phyloP scores from a whole-genome alignment of 2,329 filamentous ascomycete genomes.

The Scedosporium apiospermum region DNA sequence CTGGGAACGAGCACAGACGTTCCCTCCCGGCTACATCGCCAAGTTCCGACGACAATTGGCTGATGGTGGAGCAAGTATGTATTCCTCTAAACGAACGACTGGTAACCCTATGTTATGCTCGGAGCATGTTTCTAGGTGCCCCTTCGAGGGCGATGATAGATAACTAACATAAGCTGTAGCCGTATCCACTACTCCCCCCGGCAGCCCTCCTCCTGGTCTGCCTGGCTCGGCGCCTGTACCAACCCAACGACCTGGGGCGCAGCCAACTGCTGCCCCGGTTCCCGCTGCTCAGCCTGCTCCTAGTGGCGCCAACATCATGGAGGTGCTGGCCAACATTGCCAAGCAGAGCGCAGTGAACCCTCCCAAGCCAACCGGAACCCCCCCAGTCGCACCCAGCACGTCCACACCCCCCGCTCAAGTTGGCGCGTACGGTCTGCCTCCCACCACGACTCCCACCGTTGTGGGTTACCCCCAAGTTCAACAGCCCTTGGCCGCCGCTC shows the following conservation, averaged over 20 bases:
- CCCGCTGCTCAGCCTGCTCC: slow-evolving; percentile 13
- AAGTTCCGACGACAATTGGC: slow-evolving; percentile 76
- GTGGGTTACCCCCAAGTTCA: slow-evolving; percentile 19
- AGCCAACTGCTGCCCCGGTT: slow-evolving; percentile 12
- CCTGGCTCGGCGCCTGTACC: slow-evolving; percentile 13
- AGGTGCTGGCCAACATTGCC: slow-evolving; percentile 71
- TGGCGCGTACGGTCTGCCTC: slow-evolving; percentile 25
- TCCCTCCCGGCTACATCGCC: slow-evolving; percentile 68
- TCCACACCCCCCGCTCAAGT: slow-evolving; percentile 30
- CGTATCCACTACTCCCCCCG: slow-evolving; percentile 61
- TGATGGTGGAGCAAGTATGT: slow-evolving; percentile 43
- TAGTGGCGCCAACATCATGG: slow-evolving; percentile 31
- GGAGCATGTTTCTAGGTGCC: too few relatives aligned
- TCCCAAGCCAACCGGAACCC: slow-evolving; percentile 3
- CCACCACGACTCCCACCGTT: slow-evolving; percentile 20
- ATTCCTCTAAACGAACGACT: not conserved
- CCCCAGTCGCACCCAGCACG: slow-evolving; percentile 16
- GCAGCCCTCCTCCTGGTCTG: slow-evolving; percentile 43
- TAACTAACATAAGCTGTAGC: slow-evolving; percentile 28
- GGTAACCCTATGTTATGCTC: too few relatives aligned
- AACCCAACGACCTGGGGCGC: not conserved
- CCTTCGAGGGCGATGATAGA: not conserved
- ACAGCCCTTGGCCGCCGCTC: slow-evolving; percentile 9
- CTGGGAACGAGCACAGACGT: slow-evolving; percentile 93
- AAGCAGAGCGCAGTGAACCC: slow-evolving; percentile 55